Conservation (phyloP, 2,329 filamentous ascomycete genomes). For the Pleurostoma richardsiae region DNA sequence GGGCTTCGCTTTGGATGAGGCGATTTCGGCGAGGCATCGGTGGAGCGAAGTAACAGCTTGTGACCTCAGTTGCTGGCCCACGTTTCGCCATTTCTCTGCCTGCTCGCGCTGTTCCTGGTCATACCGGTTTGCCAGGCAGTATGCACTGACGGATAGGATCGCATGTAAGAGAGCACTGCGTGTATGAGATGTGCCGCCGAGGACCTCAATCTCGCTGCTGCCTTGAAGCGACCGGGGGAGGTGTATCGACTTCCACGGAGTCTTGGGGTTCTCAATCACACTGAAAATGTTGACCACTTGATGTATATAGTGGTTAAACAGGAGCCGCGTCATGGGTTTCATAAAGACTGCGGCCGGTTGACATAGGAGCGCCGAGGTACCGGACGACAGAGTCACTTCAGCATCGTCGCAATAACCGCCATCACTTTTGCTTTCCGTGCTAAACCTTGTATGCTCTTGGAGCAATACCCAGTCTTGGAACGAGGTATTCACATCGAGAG, state of each 20-base stretch:
- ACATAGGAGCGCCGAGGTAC: neutral
- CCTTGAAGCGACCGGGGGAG: slow-evolving; percentile 16
- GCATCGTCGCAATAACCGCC: neutral
- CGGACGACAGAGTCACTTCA: neutral
- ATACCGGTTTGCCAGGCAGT: slow-evolving; percentile 16
- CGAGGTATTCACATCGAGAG: too few species aligned
- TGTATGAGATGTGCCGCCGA: slow-evolving; percentile 13
- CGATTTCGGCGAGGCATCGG: slow-evolving; percentile 10
- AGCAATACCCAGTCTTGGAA: too few species aligned
- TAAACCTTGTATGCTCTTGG: too few species aligned
- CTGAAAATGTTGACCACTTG: slow-evolving; percentile 17
- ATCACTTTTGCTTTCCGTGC: too few species aligned
- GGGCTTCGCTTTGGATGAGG: slow-evolving; percentile 6
- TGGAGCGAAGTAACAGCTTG: slow-evolving; percentile 15
- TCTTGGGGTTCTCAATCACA: slow-evolving; percentile 19
- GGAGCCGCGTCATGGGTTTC: slow-evolving; percentile 3
- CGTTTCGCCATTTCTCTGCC: slow-evolving; percentile 10
- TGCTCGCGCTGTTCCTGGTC: slow-evolving; percentile 2
- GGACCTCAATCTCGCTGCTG: slow-evolving; percentile 15
- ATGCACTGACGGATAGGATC: slow-evolving; percentile 18
- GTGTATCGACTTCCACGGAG: slow-evolving; percentile 19
- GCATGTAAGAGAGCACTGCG: slow-evolving; percentile 15
- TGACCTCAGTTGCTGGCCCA: slow-evolving; percentile 7
- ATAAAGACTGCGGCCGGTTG: neutral
- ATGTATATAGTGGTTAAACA: slow-evolving; percentile 17